Conservation (phyloP, 179 eudicot genomes). For the Nepenthes alata region DNA sequence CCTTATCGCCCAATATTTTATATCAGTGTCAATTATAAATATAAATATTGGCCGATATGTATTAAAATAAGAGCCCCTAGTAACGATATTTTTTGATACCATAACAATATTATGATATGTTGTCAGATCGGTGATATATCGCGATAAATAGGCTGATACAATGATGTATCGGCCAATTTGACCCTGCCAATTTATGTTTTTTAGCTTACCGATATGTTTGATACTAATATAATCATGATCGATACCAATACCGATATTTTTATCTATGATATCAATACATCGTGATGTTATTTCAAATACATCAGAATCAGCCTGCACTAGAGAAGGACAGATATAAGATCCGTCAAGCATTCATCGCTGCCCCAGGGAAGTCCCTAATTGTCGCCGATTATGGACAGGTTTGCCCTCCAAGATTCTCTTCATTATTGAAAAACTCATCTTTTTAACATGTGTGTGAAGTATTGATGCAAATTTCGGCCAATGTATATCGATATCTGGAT, state of each 20-base stretch:
- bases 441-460: not conserved
- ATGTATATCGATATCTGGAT: no score
- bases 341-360: constrained; percentile 88
- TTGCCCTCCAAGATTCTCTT: constrained; percentile 4
- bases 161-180: not conserved
- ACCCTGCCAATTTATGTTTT: not conserved
- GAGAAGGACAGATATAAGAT: constrained; percentile 97
- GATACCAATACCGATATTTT: no score
- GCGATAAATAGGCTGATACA: not conserved
- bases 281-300: constrained; percentile 5
- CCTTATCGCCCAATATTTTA: no score
- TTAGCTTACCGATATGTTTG: not conserved
- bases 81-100: no score
- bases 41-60: no score
- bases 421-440: not conserved
- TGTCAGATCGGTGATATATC: no score
- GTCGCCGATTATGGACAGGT: constrained; percentile 99
- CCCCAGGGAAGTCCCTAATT: constrained; percentile 80
- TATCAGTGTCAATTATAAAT: no score
- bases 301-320: constrained; percentile 94
- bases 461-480: no score
- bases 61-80: no score
- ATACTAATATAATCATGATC: no score
- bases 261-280: not conserved
- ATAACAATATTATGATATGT: no score